Evolutionary conservation across 2,329 filamentous ascomycete genomes (phyloP).

Genomic region (Tolypocladium tropicale): DNA sequence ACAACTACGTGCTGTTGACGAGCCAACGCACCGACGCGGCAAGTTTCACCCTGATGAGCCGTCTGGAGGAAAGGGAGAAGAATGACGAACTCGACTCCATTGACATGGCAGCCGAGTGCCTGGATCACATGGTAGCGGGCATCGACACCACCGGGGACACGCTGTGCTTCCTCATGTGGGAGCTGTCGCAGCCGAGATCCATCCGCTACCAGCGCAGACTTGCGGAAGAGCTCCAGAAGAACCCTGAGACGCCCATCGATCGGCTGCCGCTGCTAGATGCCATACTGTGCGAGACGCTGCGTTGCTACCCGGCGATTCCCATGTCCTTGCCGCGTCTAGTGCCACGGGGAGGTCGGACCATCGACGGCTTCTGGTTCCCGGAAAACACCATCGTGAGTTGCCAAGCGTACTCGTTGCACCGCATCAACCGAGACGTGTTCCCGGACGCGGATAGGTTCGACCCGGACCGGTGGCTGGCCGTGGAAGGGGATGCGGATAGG

Average conservation of each 20-base stretch:
- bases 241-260: conserved; percentile 30
- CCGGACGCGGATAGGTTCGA: conserved; percentile 66
- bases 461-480: conserved; percentile 74
- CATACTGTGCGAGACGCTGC: conserved; percentile 50
- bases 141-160: conserved; percentile 64
- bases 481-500: conserved; percentile 62
- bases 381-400: conserved; percentile 46
- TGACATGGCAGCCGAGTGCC: conserved; percentile 55
- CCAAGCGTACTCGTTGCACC: conserved; percentile 51
- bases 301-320: conserved; percentile 54
- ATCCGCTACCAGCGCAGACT: conserved; percentile 39
- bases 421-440: conserved; percentile 57
- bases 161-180: conserved; percentile 62
- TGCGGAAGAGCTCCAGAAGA: conserved; percentile 37
- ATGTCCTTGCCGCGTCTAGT: conserved; percentile 56
- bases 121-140: conserved; percentile 62
- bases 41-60: conserved; percentile 46
- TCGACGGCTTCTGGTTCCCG: conserved; percentile 46
- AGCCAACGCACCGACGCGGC: conserved; percentile 34
- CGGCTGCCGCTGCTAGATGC: conserved; percentile 51
- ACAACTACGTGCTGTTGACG: conserved; percentile 46
- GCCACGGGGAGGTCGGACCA: conserved; percentile 39
- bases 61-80: conserved; percentile 46
- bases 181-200: conserved; percentile 52
- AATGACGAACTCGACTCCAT: conserved; percentile 33